Evolutionary conservation across 805 yeast genomes (phyloP).

Genomic region (Lachancea quebecensis): DNA sequence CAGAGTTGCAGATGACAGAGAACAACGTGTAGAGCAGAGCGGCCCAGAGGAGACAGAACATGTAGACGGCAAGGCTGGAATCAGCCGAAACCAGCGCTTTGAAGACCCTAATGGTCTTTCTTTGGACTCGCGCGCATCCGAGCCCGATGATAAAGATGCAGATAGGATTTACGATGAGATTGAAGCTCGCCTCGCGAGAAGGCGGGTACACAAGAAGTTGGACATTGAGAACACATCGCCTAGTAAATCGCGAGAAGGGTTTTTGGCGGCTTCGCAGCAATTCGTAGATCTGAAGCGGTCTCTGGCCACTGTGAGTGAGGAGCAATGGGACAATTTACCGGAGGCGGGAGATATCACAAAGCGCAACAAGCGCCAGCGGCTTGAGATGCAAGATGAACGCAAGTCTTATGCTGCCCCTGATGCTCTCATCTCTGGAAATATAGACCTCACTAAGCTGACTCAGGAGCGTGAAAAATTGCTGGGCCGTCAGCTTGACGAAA

Average conservation of each 20-base stretch:
- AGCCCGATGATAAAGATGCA: conserved; percentile 70
- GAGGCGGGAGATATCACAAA: conserved; percentile 85
- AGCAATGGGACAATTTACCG: conserved; percentile 78
- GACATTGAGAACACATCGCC: conserved; percentile 4
- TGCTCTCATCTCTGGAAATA: conserved; percentile 40
- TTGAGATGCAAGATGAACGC: conserved; percentile 53
- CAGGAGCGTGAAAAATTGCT: conserved; percentile 58
- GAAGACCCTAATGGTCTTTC: conserved; percentile 6
- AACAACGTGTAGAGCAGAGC: conserved; percentile 17
- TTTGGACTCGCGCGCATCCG: conserved; percentile 21
- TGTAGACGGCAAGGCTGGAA: not conserved
- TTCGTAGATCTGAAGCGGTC: conserved; percentile 65
- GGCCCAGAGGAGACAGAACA: conserved; percentile 1
- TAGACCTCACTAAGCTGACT: conserved; percentile 46
- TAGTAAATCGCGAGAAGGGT: conserved; percentile 8
- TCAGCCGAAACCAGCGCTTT: conserved; percentile 1
- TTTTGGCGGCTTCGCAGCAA: conserved; percentile 39
- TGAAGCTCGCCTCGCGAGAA: conserved; percentile 45
- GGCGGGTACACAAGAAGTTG: conserved; percentile 18
- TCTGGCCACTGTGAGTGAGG: conserved; percentile 49
- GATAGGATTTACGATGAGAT: conserved; percentile 59
- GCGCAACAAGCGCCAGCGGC: conserved; percentile 64
- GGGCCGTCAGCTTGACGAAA: conserved; percentile 45
- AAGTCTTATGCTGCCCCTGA: conserved; percentile 84
- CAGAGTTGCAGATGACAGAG: conserved; percentile 21